Conservation (phyloP, 2,329 filamentous ascomycete genomes). For the Penicillium sp. region DNA sequence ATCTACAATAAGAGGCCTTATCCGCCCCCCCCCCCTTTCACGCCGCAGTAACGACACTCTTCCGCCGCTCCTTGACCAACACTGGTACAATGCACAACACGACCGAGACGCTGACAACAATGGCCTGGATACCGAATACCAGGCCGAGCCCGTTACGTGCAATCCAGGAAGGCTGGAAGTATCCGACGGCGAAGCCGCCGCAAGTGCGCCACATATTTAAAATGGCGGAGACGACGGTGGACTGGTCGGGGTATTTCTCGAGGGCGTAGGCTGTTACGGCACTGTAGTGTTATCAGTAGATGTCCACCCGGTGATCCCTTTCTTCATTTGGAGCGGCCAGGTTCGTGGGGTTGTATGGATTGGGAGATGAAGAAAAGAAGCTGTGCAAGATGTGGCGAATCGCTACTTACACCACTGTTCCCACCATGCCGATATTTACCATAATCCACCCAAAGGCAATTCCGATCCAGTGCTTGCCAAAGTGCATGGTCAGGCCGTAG, state of each 20-base stretch:
- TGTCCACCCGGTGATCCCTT: too few relatives aligned
- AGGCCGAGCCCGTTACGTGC: conserved; percentile 31
- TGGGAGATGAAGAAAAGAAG: too few relatives aligned
- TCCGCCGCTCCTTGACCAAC: conserved; percentile 12
- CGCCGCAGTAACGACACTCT: not conserved
- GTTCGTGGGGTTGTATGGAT: not conserved
- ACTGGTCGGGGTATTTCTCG: conserved; percentile 38
- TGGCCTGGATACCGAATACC: conserved; percentile 39
- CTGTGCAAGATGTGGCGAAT: too few relatives aligned
- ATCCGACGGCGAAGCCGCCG: conserved; percentile 41
- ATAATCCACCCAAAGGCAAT: conserved; percentile 42
- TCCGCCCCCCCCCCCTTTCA: not conserved
- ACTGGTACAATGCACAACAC: conserved; percentile 33
- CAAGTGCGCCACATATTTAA: conserved; percentile 44
- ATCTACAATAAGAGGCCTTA: too few relatives aligned
- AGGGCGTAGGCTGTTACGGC: conserved; percentile 40
- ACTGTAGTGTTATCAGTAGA: conserved; percentile 11
- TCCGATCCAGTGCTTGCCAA: conserved; percentile 38
- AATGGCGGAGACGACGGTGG: conserved; percentile 38
- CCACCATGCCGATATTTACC: conserved; percentile 40
- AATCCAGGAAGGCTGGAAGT: conserved; percentile 42
- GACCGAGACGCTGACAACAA: conserved; percentile 28
- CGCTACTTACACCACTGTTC: conserved; percentile 34
- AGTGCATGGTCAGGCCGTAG: conserved; percentile 39
- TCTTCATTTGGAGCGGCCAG: not conserved